A percentile compares a stretch with the other conserved stretches of the same genome.
Conservation (phyloP, 495 filamentous ascomycete species). For the Aspergillus diversus region DNA sequence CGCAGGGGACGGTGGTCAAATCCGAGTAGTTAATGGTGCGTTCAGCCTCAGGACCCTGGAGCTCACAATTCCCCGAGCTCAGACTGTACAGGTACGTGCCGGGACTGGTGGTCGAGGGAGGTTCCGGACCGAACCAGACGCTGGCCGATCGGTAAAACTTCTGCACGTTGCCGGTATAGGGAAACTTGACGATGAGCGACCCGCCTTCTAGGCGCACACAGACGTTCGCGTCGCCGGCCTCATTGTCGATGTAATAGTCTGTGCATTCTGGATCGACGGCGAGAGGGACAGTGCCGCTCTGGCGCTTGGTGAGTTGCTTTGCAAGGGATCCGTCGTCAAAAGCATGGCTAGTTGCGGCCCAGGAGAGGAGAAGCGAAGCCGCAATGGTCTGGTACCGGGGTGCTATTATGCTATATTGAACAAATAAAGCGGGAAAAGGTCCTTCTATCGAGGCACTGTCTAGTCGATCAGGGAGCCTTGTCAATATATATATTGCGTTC, state of each 20-base stretch:
- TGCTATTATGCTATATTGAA: no score
- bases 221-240: not conserved
- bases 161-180: not conserved
- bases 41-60: not conserved
- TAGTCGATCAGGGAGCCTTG: no score
- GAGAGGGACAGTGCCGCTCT: not conserved
- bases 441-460: no score
- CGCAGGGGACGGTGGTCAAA: not conserved
- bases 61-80: not conserved
- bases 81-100: not conserved
- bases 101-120: not conserved
- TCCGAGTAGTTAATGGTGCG: not conserved
- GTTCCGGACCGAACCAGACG: not conserved
- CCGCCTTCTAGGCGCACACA: not conserved
- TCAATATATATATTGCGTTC: no score
- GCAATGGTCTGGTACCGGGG: no score
- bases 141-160: not conserved
- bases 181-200: not conserved
- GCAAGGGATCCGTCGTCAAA: no score
- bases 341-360: no score
- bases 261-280: not conserved
- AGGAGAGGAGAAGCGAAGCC: no score
- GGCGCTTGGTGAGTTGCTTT: not conserved
- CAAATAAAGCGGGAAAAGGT: no score
- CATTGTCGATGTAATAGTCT: not conserved